Base-by-base conservation (phyloP, 1,284 basidiomycete species). In the Moesziomyces antarcticus region DNA sequence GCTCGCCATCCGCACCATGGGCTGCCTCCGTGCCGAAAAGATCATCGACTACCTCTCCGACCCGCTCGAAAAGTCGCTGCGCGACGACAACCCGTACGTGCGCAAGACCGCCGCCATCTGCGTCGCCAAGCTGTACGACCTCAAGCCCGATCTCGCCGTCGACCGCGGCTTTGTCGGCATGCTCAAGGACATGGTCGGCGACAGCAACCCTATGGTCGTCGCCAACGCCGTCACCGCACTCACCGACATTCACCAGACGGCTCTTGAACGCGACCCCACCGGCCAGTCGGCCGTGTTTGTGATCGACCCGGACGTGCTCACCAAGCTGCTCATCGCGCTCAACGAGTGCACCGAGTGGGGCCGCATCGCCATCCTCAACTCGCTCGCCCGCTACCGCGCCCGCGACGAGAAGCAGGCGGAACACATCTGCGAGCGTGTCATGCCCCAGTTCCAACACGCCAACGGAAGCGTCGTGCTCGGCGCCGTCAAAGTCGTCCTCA, bases 311-410 rank as follows among this genome's bases (percentile, higher is more conserved):
- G 85, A 89, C 1, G 89, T 95, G 50, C 88, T 99, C 60, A 91
- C 89, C 84, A 97, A 97, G 84, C 89, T 99, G 5, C 88, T 99
- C 62, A 92, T 98, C 55, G 96, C 96, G 3, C 88, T 99, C 37
- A 97, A 97, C 84, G 97, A 98, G 85, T 98, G 96, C 84, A 97
- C 96, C 0, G 96, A 99, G 86, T 99, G 96, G 96, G 96, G 96
- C 35, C 89, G 96, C 60, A 94, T 99, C 22, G 93, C 94, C 1
- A 91, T 99, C 51, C 86, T 99, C 56, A 92, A 91, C 64, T 93
- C 93, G 0, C 86, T 99, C 44, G 88, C 93, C 10, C 89, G 93
- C 51, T 99, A 97, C 85, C 88, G 87, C 50, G 89, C 93, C 0
- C 86, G 88, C 27, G 95, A 97, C 79, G 78, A 77, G 46, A 92